Base-by-base conservation (phyloP, 1,139 yeast species). In the Diutina scorzettiae region DNA sequence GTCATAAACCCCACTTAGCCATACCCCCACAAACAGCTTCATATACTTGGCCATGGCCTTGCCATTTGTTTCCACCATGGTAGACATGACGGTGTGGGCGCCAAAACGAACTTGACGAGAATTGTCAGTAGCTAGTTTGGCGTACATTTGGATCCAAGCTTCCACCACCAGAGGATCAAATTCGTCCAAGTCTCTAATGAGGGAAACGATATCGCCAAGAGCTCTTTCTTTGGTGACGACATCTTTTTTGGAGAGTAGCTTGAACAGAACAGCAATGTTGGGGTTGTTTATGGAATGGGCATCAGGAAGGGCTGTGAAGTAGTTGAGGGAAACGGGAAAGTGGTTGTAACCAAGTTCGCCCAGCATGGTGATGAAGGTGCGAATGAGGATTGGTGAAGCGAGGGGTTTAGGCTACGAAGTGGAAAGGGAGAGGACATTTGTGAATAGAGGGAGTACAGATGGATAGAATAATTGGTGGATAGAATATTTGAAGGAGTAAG, bases 171-270 rank as follows among this genome's bases (percentile, higher is more conserved):
- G 50, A 40, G 81, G 80, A 47, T 76, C 72, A 16, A 52, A 53
- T 8, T 55, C 53, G 4, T 57, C 51, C 29, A 48, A 42, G 2
- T 47, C 44, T 2, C 43, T 43, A 39, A 45, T 37, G 42, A 43
- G 24, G 17, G 29, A 42, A 25, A 43, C 46, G 28, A 89, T 60
- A 32, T 84, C 94, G 9, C 52, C 58, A 29, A 86, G 62, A 0
- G 94, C 87, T 53, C 81, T 83, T 52, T 86, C 95, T 54, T 80
- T 83, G 0, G 98, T 91, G 19, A 77, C 79, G 12, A 82, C 71
- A 53, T 87, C 95, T 53, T 83, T 76, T 57, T 87, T 89, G 54
- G 80, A 55, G 39, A 89, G 59, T 14, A 82, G 76, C 55, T 84
- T 87, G 64, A 87, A 82, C 11, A 79, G 64, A 17, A 89, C 67